These are phyloP conservation scores for Celoporthe dispersa DNA, from an alignment of 2,329 filamentous ascomycete genomes.

Conservation along the genomic window DNA sequence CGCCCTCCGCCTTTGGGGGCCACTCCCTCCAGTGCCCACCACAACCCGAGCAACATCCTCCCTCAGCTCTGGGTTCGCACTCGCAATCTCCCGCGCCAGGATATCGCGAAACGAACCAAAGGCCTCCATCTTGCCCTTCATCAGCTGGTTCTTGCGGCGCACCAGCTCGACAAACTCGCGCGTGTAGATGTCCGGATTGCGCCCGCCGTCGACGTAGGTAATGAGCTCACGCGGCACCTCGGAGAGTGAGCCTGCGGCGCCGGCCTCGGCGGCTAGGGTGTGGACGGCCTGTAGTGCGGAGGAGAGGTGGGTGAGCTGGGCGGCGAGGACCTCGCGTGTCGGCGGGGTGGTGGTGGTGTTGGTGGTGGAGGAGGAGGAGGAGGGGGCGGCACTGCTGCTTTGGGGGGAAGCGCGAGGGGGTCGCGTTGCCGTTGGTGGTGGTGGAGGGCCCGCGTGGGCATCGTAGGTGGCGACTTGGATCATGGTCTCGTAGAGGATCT, in stretches of 20 bases:
- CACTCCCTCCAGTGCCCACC: slow-evolving; percentile 46
- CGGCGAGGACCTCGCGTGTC: slow-evolving; percentile 59
- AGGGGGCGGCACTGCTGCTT: background rate
- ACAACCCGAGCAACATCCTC: slow-evolving; percentile 58
- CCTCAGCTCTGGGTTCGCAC: slow-evolving; percentile 62
- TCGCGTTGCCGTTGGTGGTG: slow-evolving; percentile 54
- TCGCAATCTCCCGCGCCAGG: slow-evolving; percentile 61
- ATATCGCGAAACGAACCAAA: slow-evolving; percentile 66
- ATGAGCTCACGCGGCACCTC: slow-evolving; percentile 65
- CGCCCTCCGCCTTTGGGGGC: slow-evolving; percentile 15
- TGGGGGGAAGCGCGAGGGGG: slow-evolving; percentile 46
- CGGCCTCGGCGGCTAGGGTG: slow-evolving; percentile 45
- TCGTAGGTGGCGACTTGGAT: slow-evolving; percentile 67
- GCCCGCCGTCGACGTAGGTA: slow-evolving; percentile 71
- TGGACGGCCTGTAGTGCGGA: slow-evolving; percentile 46
- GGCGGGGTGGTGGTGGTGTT: slow-evolving; percentile 44
- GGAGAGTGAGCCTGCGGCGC: slow-evolving; percentile 44
- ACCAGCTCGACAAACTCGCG: slow-evolving; percentile 74
- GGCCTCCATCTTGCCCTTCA: slow-evolving; percentile 66
- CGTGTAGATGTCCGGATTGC: slow-evolving; percentile 76
- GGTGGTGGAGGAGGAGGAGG: slow-evolving; percentile 22
- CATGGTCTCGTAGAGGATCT: slow-evolving; percentile 67
- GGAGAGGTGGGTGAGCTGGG: slow-evolving; percentile 52
- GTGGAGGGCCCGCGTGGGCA: slow-evolving; percentile 45
- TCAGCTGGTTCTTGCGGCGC: slow-evolving; percentile 67